phyloP scores from a whole-genome alignment of 129 eudicot species.

The Pittosporum tobira region DNA sequence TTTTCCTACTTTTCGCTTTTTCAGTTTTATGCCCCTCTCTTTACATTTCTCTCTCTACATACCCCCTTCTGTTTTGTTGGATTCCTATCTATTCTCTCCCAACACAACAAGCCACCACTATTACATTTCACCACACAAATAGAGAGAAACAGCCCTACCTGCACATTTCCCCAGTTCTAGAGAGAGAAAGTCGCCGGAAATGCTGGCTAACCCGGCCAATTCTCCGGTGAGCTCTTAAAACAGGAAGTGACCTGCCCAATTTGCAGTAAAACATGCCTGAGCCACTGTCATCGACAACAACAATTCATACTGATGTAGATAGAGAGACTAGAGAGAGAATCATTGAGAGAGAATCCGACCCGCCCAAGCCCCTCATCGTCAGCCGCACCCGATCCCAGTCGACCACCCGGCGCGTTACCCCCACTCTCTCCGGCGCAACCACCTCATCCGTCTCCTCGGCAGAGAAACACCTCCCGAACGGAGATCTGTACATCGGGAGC shows the following conservation, averaged over 20 bases:
- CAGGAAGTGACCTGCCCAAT: not conserved
- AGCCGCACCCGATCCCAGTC: slow-evolving; percentile 58
- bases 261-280: slow-evolving; percentile 40
- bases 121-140: too few species aligned
- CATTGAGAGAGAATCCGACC: slow-evolving; percentile 19
- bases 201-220: slow-evolving; percentile 17
- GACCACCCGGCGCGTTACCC: slow-evolving; percentile 56
- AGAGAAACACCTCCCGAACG: slow-evolving; percentile 65
- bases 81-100: slow-evolving; percentile 11
- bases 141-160: not conserved
- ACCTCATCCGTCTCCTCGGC: slow-evolving; percentile 14
- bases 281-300: slow-evolving; percentile 15
- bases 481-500: slow-evolving; percentile 81
- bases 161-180: not conserved
- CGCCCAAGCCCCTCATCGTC: slow-evolving; percentile 25
- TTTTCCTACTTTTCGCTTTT: slow-evolving; percentile 3
- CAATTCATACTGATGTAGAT: not conserved
- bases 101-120: not conserved
- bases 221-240: slow-evolving; percentile 6
- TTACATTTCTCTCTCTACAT: slow-evolving; percentile 10
- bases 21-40: slow-evolving; percentile 22
- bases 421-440: slow-evolving; percentile 23
- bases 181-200: slow-evolving; percentile 12
- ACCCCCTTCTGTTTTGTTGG: slow-evolving; percentile 7
- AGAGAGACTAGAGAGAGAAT: slow-evolving; percentile 13